Percentiles rank a stretch among this genome's conserved stretches.
These are phyloP conservation scores for Endogone sp. DNA, from an alignment of 192 early-diverging fungal genomes.

Conservation along the genomic window DNA sequence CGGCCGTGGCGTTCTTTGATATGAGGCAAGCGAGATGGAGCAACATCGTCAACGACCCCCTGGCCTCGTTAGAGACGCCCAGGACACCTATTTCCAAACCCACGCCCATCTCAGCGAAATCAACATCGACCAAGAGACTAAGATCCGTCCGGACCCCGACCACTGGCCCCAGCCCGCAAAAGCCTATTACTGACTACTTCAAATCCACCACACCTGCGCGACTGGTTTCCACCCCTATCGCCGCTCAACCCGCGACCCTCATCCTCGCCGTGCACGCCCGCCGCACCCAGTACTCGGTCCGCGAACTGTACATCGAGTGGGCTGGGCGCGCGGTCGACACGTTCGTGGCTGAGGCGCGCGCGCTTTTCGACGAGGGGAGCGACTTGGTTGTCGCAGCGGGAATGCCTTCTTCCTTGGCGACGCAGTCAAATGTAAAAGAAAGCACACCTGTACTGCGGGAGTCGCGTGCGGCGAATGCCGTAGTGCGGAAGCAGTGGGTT, in stretches of 20 bases:
- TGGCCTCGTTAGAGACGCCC: neutral
- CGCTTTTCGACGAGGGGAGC: neutral
- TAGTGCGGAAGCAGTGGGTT: neutral
- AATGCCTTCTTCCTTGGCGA: neutral
- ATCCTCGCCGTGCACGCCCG: neutral
- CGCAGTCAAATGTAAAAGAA: neutral
- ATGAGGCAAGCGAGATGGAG: neutral
- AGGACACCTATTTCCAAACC: neutral
- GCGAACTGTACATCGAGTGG: neutral
- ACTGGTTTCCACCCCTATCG: neutral
- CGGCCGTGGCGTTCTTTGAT: neutral
- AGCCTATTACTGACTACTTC: slow-evolving; percentile 1
- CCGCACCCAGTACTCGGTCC: neutral
- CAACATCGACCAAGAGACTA: neutral
- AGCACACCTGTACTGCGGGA: neutral
- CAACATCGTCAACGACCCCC: neutral
- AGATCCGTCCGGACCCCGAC: neutral
- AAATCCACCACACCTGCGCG: neutral
- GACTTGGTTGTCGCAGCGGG: neutral
- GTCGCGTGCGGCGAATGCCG: neutral
- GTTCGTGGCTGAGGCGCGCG: neutral
- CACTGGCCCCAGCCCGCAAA: neutral
- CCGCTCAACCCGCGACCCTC: neutral
- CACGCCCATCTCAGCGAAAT: neutral
- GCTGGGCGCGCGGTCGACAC: neutral